Percentiles rank a stretch among this genome's conserved stretches.
Conservation (phyloP, 2,329 filamentous ascomycete genomes). For the Talaromyces sp. region DNA sequence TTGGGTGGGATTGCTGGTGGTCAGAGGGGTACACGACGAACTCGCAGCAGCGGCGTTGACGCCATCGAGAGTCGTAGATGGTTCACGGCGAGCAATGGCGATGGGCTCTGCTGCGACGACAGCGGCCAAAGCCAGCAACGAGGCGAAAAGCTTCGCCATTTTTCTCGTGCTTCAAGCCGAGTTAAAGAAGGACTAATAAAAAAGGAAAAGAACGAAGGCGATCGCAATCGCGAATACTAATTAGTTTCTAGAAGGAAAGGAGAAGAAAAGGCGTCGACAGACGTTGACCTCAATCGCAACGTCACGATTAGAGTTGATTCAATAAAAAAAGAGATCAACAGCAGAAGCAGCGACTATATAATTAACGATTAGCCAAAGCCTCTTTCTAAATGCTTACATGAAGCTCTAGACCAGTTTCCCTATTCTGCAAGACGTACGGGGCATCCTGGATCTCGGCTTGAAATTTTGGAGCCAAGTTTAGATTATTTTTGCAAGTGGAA, state of each 20-base stretch:
- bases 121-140: slow-evolving; percentile 6
- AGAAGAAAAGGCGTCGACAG: not conserved
- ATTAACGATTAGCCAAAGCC: not conserved
- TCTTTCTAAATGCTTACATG: not conserved
- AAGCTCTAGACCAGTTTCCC: slow-evolving; percentile 8
- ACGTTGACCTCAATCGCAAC: not conserved
- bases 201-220: not conserved
- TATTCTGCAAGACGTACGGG: slow-evolving; percentile 1
- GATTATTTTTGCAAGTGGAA: not conserved
- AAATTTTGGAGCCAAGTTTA: not conserved
- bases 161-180: not conserved
- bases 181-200: not conserved
- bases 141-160: slow-evolving; percentile 7
- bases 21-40: slow-evolving; percentile 11
- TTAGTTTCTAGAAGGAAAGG: not conserved
- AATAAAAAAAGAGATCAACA: not conserved
- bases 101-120: slow-evolving; percentile 1
- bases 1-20: not conserved
- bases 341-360: not conserved
- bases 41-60: slow-evolving; percentile 1
- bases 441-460: not conserved
- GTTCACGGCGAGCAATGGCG: not conserved
- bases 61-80: not conserved
- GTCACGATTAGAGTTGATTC: not conserved
- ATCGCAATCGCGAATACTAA: not conserved